Conservation (phyloP, 208 protist species). For the Leishmania major region DNA sequence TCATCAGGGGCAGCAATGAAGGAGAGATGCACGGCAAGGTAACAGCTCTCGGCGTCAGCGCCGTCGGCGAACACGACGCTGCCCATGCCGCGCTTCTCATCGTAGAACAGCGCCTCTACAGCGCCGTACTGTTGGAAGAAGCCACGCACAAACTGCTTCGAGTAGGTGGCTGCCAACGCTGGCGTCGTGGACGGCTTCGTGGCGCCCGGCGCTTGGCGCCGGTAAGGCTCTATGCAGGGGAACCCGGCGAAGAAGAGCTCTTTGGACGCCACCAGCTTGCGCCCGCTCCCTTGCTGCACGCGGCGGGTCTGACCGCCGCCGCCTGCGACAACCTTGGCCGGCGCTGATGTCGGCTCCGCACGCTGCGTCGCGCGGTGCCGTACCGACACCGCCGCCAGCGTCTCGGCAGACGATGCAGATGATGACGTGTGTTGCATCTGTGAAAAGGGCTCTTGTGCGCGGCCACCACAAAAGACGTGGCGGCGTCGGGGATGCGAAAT, state of each 20-base stretch:
- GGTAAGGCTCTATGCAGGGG: constrained; percentile 12
- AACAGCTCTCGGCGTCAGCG: constrained; percentile 59
- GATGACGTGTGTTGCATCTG: neutral
- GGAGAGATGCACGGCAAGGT: constrained; percentile 60
- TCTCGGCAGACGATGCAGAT: neutral
- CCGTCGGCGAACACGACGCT: constrained; percentile 63
- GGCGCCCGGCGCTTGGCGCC: neutral
- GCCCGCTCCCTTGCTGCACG: neutral
- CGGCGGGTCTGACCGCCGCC: neutral
- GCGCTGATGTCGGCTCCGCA: neutral
- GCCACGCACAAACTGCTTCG: constrained; percentile 36
- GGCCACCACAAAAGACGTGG: neutral
- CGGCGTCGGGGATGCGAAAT: neutral
- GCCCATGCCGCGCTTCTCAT: constrained; percentile 56
- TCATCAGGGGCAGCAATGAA: constrained; percentile 24
- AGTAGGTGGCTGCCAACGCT: constrained; percentile 8
- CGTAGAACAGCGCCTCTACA: constrained; percentile 52
- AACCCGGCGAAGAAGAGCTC: constrained; percentile 83
- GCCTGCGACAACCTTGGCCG: neutral
- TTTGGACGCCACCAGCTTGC: constrained; percentile 30
- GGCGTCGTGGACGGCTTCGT: neutral
- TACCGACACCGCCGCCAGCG: neutral
- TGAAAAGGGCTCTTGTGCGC: neutral
- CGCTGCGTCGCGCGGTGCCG: neutral
- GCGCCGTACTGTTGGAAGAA: constrained; percentile 71